Conservation (phyloP, 495 filamentous ascomycete species). For the Neurospora sp. region DNA sequence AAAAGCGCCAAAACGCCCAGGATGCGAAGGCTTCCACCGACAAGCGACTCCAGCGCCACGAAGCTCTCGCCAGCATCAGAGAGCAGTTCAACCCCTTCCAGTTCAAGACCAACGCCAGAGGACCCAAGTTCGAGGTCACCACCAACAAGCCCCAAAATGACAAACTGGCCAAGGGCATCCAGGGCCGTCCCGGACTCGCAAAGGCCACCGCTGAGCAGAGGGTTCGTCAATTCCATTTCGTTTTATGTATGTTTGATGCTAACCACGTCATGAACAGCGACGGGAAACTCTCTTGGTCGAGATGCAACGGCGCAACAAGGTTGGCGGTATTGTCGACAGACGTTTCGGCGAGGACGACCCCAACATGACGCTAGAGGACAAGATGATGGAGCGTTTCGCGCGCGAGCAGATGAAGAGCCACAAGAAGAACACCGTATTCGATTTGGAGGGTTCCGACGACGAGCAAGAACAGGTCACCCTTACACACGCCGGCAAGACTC, state of each 20-base stretch:
- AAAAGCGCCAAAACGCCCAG: slow-evolving; percentile 64
- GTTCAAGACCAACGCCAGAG: slow-evolving; percentile 57
- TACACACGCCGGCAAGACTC: slow-evolving; percentile 71
- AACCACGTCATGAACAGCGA: slow-evolving; percentile 36
- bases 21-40: slow-evolving; percentile 50
- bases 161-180: slow-evolving; percentile 41
- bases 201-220: slow-evolving; percentile 83
- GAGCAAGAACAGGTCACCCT: slow-evolving; percentile 49
- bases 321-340: slow-evolving; percentile 83
- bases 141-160: slow-evolving; percentile 46
- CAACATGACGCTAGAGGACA: slow-evolving; percentile 86
- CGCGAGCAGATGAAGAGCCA: slow-evolving; percentile 64
- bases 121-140: slow-evolving; percentile 65
- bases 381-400: slow-evolving; percentile 82
- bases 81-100: slow-evolving; percentile 98
- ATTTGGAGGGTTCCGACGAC: slow-evolving; percentile 76
- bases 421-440: slow-evolving; percentile 70
- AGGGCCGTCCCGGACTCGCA: slow-evolving; percentile 66
- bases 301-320: slow-evolving; percentile 77
- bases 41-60: slow-evolving; percentile 59
- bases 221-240: slow-evolving; percentile 38
- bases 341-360: slow-evolving; percentile 95
- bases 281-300: slow-evolving; percentile 73
- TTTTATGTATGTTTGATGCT: background rate
- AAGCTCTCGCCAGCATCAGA: slow-evolving; percentile 71